Evolutionary conservation across 306 rosid genomes (phyloP), one percentile per base, ranked within the genome.

Genomic region (Coriaria nepalensis): DNA sequence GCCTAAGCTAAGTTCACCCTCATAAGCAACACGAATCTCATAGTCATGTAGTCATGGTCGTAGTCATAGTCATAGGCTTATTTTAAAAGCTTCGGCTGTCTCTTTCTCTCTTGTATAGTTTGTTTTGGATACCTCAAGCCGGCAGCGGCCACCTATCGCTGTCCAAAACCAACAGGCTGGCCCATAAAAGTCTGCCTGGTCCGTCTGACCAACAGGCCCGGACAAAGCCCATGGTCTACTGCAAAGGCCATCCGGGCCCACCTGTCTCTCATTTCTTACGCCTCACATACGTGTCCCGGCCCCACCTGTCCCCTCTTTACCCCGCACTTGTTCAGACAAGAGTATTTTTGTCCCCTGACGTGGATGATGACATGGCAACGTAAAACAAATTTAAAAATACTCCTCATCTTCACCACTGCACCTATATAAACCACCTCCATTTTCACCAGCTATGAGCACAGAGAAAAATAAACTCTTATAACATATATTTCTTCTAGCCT

Each of bases 41-140:
- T 20, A 20, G 29, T 20, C 29, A n/a, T n/a, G n/a, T n/a, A 20
- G 29, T 20, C 29, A 20, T n/a, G n/a, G n/a, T n/a, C n/a, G n/a
- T n/a, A n/a, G n/a, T n/a, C 29, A 20, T 20, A 20, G 2, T 20
- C 29, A 20, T 20, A 20, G 29, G 29, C 29, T 20, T 20, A 20
- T 20, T 20, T 20, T 20, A 20, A 40, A 4, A 13, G 63, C 55
- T 5, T 52, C 7, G 44, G 64, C 61, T 50, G 39, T 32, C 54
- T 33, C 56, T n/a, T 43, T 37, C 12, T 43, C 55, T 38, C 45
- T 32, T 7, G 37, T 51, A 69, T n/a, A n/a, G n/a, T n/a, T n/a
- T n/a, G n/a, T n/a, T n/a, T 66, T 45, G 32, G 73, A 48, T 61
- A 34, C 37, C n/a, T 13, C n/a, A 29, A 73, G 86, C 83, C 90